Conservation (phyloP, 495 filamentous ascomycete species). For the Hypoxylon lenormandii region DNA sequence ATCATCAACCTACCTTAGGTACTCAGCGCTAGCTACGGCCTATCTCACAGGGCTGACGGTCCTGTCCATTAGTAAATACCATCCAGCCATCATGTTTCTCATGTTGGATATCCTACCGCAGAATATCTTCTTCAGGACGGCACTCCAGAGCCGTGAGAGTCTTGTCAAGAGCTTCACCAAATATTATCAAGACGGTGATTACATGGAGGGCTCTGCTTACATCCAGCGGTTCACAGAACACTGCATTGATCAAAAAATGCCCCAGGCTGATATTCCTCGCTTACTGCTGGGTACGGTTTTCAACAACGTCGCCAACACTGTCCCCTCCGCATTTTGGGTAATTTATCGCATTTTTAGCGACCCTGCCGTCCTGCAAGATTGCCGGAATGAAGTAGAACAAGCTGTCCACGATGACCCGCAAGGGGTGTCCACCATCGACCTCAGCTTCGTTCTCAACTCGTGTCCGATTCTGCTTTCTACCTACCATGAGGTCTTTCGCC, state of each 20-base stretch:
- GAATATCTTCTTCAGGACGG: not conserved
- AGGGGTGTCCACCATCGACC: conserved; percentile 31
- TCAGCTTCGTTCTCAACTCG: conserved; percentile 23
- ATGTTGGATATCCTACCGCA: not conserved
- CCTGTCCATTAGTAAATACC: conserved; percentile 12
- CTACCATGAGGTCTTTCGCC: conserved; percentile 50
- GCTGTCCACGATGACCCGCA: conserved; percentile 25
- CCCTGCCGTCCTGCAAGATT: conserved; percentile 30
- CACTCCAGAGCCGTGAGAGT: not conserved
- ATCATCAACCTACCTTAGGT: not conserved
- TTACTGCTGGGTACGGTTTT: too few relatives aligned
- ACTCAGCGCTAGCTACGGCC: too few relatives aligned
- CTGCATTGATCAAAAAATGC: not conserved
- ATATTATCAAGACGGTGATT: not conserved
- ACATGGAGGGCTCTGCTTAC: not conserved
- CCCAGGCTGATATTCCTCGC: conserved; percentile 18
- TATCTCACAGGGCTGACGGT: not conserved
- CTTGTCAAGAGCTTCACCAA: conserved; percentile 2
- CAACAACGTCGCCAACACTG: conserved; percentile 27
- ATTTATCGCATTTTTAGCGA: conserved; percentile 21
- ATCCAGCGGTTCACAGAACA: not conserved
- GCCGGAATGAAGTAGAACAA: conserved; percentile 41
- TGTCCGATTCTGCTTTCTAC: conserved; percentile 47
- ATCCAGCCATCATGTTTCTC: conserved; percentile 12
- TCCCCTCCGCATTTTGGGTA: conserved; percentile 31